Evolutionary conservation across 208 protist species (phyloP), one percentile per base, ranked within the genome.

Genomic region (Strigomonas galati): DNA sequence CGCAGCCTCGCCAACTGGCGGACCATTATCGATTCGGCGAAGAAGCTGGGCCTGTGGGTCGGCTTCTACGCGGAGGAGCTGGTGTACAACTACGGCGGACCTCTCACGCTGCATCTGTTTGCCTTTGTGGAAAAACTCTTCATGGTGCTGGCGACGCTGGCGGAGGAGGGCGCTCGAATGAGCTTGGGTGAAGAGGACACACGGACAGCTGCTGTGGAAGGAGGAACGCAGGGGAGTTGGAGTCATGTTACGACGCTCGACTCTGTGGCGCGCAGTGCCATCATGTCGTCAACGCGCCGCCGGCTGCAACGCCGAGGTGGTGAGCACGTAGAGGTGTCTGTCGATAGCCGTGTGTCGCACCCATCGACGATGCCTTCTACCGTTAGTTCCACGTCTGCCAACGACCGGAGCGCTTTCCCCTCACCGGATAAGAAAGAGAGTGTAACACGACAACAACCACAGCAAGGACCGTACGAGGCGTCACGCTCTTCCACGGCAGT

Each of bases 21-120:
- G 2, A 53, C 61, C 12, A 53, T 79, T 15, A 12, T 79, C 12
- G 43, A 65, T 15, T 58, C 62, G 0, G 52, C 69, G 0, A 54
- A 67, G 15, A 66, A 70, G n/a, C 56, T 95, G 0, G 80, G 84
- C 1, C n/a, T 95, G 19, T 60, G 14, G 54, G 67, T 71, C 12
- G 57, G 72, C 23, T 37, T 95, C 19, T 72, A 71, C 0, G 60
- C 79, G 7, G 84, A 82, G 35, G 89, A 95, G 54, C 70, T 87
- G 0, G 74, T 75, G 9, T 3, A 56, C 31, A 69, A 80, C 53
- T 86, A 79, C 23, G 26, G 60, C 44, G 69, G 69, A 0, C 77
- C 82, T 7, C 80, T 95, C 27, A 85, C 76, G 48, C 62, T 92
- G 56, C 89, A 95, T 55, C 56, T 92, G 14, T 78, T 92, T 60